Evolutionary conservation across 768 basidiomycete species (phyloP), one percentile per base, ranked within the genome.

Genomic region (Tricholoma terreum): DNA sequence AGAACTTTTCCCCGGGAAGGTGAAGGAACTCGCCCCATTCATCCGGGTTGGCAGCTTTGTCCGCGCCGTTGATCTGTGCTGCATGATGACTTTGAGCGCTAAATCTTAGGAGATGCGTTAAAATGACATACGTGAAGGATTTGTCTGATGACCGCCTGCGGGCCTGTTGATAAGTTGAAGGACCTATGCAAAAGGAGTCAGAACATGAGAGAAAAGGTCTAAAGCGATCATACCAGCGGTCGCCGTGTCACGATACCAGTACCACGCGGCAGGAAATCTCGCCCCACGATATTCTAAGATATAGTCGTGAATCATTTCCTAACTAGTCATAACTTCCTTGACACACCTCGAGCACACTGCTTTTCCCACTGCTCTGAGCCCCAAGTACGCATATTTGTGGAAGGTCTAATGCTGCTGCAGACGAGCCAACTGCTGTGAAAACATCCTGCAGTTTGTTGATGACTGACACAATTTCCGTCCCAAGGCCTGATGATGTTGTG

Each of bases 11-110:
- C 58, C 91, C 90, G 0, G 96, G 97, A 36, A 98, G 82, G 66
- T 94, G 94, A 30, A 98, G 79, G 81, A 99, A 99, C 74, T 99
- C 97, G 65, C 96, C 97, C 97, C 97, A 99, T 73, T 98, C 97
- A 64, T 97, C 86, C 55, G 86, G 79, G 70, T 98, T 98, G 73
- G 89, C 92, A 27, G 83, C 78, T 59, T 88, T 86, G 75, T 91
- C 90, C 50, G 74, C 71, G 22, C 78, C 81, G 60, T 80, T 79
- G 21, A 75, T 65, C 70, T 73, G 65, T 58, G 73, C 78, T 76
- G 61, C 38, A 58, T 59, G 68, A 58, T 63, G 66, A 65, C 34
- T 57, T 50, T 35, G 38, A 43, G 54, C 33, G 48, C 43, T 33
- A 31, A 22, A 33, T 10, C 14, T 34, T 17, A 50, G 33, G 6